phyloP scores from a whole-genome alignment of 2,329 filamentous ascomycete genomes.

The Polytolypa hystricis region DNA sequence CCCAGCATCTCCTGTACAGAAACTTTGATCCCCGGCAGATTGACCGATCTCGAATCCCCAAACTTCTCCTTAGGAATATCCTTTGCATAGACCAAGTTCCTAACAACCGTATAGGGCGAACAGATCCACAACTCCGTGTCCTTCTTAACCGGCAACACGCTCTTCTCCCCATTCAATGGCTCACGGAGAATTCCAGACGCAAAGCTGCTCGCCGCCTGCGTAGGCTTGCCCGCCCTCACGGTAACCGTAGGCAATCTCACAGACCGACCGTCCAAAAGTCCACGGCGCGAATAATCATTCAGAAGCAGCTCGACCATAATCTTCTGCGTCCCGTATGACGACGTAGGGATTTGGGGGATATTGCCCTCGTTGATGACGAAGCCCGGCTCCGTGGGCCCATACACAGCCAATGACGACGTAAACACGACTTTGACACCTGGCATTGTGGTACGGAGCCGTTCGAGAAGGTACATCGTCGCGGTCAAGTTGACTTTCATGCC shows the following conservation, averaged over 20 bases:
- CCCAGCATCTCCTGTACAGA: constrained; percentile 52
- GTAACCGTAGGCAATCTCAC: constrained; percentile 42
- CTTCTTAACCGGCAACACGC: constrained; percentile 39
- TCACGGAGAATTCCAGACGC: constrained; percentile 44
- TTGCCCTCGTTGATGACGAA: constrained; percentile 35
- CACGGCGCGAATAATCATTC: constrained; percentile 42
- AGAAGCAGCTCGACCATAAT: constrained; percentile 40
- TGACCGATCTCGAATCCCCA: constrained; percentile 42
- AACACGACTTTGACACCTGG: constrained; percentile 40
- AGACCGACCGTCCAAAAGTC: constrained; percentile 36
- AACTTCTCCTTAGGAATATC: constrained; percentile 41
- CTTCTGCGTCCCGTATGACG: constrained; percentile 43
- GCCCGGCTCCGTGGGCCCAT: constrained; percentile 37
- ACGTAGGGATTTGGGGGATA: constrained; percentile 36
- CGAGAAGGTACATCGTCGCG: constrained; percentile 37
- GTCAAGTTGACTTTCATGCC: constrained; percentile 43
- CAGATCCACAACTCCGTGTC: constrained; percentile 48
- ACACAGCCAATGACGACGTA: constrained; percentile 40
- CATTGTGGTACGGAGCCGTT: constrained; percentile 34
- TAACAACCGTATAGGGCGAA: constrained; percentile 43
- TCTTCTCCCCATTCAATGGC: constrained; percentile 40
- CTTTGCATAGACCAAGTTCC: constrained; percentile 44
- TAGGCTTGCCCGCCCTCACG: constrained; percentile 41
- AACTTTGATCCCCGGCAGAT: constrained; percentile 45
- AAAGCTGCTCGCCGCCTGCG: constrained; percentile 41